These are phyloP conservation scores for Trichoderma arundinaceum DNA, from an alignment of 2,329 filamentous ascomycete species.

Conservation along the genomic window DNA sequence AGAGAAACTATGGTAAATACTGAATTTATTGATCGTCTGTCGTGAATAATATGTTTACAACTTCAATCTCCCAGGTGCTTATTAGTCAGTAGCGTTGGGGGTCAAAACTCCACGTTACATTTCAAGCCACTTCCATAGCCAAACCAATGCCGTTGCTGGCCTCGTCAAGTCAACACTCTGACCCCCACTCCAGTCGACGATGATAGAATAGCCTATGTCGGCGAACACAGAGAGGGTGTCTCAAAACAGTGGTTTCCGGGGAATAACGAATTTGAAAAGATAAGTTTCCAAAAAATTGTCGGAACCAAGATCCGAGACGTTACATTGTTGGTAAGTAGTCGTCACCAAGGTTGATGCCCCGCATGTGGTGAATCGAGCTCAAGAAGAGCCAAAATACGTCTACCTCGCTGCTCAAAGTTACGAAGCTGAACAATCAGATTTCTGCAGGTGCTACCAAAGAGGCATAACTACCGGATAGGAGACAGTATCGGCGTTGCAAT, in stretches of 20 bases:
- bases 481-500: neutral
- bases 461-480: neutral
- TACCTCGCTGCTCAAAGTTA: too few relatives aligned
- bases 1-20: neutral
- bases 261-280: neutral
- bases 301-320: conserved; percentile 19
- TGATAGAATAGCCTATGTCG: conserved; percentile 16
- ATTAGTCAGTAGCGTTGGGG: neutral
- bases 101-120: conserved; percentile 28
- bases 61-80: neutral
- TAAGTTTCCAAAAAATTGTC: neutral
- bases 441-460: neutral
- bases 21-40: neutral
- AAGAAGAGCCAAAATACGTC: neutral
- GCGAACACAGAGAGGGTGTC: neutral
- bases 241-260: neutral
- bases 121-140: conserved; percentile 15
- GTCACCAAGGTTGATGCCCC: neutral
- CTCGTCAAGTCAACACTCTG: neutral
- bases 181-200: conserved; percentile 14
- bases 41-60: neutral
- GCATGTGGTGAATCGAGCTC: neutral
- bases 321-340: conserved; percentile 21
- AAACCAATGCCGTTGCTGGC: neutral
- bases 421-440: neutral